Conservation (phyloP, 768 basidiomycete genomes). For the Lactifluus hygrophoroides region DNA sequence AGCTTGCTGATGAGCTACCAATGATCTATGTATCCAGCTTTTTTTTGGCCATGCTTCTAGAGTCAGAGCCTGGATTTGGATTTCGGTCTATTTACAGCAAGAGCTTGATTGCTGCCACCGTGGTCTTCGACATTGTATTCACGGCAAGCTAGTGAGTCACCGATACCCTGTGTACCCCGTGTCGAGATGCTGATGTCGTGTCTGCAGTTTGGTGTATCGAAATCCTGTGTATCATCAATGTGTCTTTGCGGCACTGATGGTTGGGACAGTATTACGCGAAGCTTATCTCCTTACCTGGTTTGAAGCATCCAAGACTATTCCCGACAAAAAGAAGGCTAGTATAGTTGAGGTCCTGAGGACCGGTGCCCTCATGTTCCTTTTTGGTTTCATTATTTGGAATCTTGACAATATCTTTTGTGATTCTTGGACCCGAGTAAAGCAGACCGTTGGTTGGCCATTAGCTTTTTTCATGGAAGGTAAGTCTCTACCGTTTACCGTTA, state of each 20-base stretch:
- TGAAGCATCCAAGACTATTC: slow-evolving; percentile 32
- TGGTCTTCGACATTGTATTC: slow-evolving; percentile 51
- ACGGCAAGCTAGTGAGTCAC: slow-evolving; percentile 72
- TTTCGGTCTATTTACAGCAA: slow-evolving; percentile 32
- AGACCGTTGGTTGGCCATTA: slow-evolving; percentile 49
- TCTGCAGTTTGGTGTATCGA: slow-evolving; percentile 48
- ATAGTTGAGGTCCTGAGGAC: slow-evolving; percentile 41
- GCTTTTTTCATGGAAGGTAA: slow-evolving; percentile 60
- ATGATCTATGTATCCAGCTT: slow-evolving; percentile 70
- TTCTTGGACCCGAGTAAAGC: slow-evolving; percentile 47
- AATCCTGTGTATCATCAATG: slow-evolving; percentile 78
- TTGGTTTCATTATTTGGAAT: slow-evolving; percentile 73
- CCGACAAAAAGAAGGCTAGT: slow-evolving; percentile 32
- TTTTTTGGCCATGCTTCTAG: slow-evolving; percentile 52
- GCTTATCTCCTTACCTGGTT: slow-evolving; percentile 44
- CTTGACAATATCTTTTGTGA: slow-evolving; percentile 72
- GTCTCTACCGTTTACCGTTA: background rate
- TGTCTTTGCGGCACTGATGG: slow-evolving; percentile 55
- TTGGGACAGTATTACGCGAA: slow-evolving; percentile 40
- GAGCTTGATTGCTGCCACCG: slow-evolving; percentile 30
- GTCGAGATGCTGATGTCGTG: background rate
- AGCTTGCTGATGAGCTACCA: slow-evolving; percentile 74
- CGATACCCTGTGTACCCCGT: background rate
- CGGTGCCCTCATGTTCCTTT: slow-evolving; percentile 48
- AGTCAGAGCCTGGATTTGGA: slow-evolving; percentile 44